Evolutionary conservation across 352 stramenopile species (phyloP).

Genomic region (Phytophthora gonapodyides): DNA sequence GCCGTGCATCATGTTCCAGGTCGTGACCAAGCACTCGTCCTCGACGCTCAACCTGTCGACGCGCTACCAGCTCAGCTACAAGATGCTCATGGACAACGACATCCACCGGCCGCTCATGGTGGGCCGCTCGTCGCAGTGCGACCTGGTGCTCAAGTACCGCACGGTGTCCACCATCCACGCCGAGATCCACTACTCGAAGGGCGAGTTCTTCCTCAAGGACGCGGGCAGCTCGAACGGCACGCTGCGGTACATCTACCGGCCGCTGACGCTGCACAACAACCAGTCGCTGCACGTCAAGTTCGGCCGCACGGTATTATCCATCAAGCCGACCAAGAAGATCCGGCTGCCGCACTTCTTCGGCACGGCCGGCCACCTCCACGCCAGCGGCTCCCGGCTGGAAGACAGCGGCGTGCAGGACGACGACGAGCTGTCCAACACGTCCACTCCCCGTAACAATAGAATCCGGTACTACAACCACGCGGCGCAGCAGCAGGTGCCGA

Average conservation of each 20-base stretch:
- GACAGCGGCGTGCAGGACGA: constrained; percentile 60
- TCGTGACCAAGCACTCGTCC: constrained; percentile 88
- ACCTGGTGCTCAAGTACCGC: constrained; percentile 95
- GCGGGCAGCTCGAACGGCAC: constrained; percentile 94
- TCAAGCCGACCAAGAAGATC: constrained; percentile 91
- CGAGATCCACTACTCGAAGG: constrained; percentile 93
- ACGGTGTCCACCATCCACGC: constrained; percentile 95
- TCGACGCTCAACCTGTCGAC: constrained; percentile 86
- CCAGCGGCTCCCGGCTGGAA: constrained; percentile 56
- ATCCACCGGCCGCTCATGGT: constrained; percentile 91
- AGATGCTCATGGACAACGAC: constrained; percentile 93
- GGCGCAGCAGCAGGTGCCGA: constrained; percentile 46
- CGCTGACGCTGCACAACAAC: constrained; percentile 91
- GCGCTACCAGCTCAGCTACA: constrained; percentile 88
- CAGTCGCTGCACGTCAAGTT: constrained; percentile 90
- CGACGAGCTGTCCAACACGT: constrained; percentile 56
- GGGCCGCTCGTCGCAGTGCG: constrained; percentile 92
- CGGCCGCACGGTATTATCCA: constrained; percentile 82
- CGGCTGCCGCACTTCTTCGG: constrained; percentile 85
- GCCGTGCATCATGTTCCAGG: constrained; percentile 88
- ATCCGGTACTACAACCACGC: constrained; percentile 54
- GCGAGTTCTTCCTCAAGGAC: constrained; percentile 95
- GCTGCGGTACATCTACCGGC: constrained; percentile 93
- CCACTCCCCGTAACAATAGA: constrained; percentile 75
- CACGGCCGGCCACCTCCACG: constrained; percentile 52